Base-by-base conservation (phyloP, 2,329 filamentous ascomycete genomes). In the Calonectria crousiana region DNA sequence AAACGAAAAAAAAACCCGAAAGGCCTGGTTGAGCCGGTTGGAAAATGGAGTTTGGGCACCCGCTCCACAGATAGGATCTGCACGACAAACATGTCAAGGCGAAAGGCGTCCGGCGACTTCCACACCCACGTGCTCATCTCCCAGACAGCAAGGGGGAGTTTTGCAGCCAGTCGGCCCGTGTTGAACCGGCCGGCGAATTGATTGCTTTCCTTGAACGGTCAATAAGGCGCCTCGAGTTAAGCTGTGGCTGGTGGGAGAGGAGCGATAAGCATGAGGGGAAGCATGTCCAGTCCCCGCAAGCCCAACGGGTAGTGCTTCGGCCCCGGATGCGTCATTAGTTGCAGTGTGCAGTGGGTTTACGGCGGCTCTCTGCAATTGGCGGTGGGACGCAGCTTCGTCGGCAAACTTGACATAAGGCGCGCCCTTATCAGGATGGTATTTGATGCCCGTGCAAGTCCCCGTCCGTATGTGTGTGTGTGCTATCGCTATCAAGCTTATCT, bases 181-280 rank as follows among this genome's bases (percentile, higher is more conserved):
- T 41, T 41, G 1, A n/a, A 30, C 56, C 34, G 56, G 26, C 34
- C 34, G 34, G 34, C 18, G 23, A 41, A 28, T 62, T 62, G 38
- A 41, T 23, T 30, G 28, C 13, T 28, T 38, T 18, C 26, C n/a
- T 18, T 13, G 34, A 32, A 30, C 49, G 28, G 13, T 47, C 34
- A 68, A 38, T 10, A 41, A 44, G 9, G 41, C 28, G 10, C 64
- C 32, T 32, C 4, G 41, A 36, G 52, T 67, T 67, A 67, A n/a
- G 32, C 44, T n/a, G 64, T 52, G 32, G 41, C 30, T 67, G 36
- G n/a, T 28, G 23, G 11, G 23, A n/a, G n/a, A 20, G 26, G 49
- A 8, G 38, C 38, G 66, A 68, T 68, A 68, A 68, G 66, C 51
- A 68, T 58, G 66, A 68, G 66, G 66, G 66, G 66, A 68, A 68